Percentiles rank a stretch among this genome's conserved stretches.
phyloP scores from a whole-genome alignment of 1,284 basidiomycete species.

The Tetrapyrgos nigripes region DNA sequence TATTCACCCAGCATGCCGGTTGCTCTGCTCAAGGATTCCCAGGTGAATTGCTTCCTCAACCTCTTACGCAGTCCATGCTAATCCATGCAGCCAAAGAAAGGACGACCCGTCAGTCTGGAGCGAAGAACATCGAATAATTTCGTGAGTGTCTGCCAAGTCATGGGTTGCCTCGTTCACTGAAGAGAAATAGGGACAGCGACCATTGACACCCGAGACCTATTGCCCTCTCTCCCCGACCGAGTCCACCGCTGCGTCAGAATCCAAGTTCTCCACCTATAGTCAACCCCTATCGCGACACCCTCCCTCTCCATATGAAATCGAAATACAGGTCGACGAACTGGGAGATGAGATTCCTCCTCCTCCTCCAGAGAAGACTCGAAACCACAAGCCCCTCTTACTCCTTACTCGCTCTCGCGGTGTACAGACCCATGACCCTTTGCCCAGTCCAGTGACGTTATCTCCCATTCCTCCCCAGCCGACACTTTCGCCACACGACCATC shows the following conservation, averaged over 20 bases:
- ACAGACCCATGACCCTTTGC: constrained; percentile 68
- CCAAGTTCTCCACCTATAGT: constrained; percentile 47
- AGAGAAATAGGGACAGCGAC: neutral
- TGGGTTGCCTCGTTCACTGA: constrained; percentile 13
- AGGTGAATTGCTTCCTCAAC: constrained; percentile 6
- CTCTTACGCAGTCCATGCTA: neutral
- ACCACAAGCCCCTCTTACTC: constrained; percentile 59
- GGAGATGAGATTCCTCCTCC: constrained; percentile 36
- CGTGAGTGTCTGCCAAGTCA: constrained; percentile 39
- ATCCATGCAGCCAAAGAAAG: constrained; percentile 11
- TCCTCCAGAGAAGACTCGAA: constrained; percentile 46
- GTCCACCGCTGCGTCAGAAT: constrained; percentile 49
- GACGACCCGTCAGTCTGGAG: constrained; percentile 41
- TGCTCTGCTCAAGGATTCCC: constrained; percentile 40
- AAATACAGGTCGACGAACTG: constrained; percentile 52
- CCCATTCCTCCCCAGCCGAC: constrained; percentile 45
- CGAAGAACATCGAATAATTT: constrained; percentile 40
- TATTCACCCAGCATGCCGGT: constrained; percentile 49
- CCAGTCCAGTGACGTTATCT: constrained; percentile 28
- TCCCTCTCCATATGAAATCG: constrained; percentile 47
- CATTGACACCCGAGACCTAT: constrained; percentile 64
- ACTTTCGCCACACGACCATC: constrained; percentile 57
- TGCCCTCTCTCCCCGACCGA: constrained; percentile 63
- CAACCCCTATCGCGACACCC: constrained; percentile 35
- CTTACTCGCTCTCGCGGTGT: constrained; percentile 71